phyloP scores from a whole-genome alignment of 2,329 filamentous ascomycete species.

The Neofusicoccum kwambonambiense region DNA sequence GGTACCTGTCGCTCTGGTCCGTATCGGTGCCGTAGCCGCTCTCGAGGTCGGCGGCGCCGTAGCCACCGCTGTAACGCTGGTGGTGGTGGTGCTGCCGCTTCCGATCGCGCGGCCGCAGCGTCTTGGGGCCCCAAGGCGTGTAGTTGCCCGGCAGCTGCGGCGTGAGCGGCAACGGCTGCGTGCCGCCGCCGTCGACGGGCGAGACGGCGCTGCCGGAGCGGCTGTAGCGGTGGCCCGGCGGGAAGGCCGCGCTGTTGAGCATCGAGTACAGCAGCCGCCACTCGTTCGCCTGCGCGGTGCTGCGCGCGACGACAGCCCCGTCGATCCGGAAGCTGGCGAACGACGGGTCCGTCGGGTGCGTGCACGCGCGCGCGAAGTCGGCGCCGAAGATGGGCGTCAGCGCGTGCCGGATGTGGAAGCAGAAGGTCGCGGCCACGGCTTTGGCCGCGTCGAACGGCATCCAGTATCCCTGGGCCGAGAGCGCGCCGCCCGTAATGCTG shows the following conservation, averaged over 20 bases:
- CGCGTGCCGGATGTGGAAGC: slow-evolving; percentile 76
- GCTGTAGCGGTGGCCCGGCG: not conserved
- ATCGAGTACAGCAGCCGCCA: slow-evolving; percentile 27
- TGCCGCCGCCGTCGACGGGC: not conserved
- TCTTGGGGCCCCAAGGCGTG: slow-evolving; percentile 19
- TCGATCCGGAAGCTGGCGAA: slow-evolving; percentile 54
- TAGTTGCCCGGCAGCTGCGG: not conserved
- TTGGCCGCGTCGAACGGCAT: slow-evolving; percentile 86
- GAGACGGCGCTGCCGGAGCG: not conserved
- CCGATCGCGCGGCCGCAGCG: slow-evolving; percentile 24
- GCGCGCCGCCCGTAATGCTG: slow-evolving; percentile 89
- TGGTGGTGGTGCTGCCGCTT: not conserved
- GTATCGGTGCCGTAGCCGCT: slow-evolving; percentile 46
- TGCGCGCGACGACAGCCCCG: slow-evolving; percentile 36
- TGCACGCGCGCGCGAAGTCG: slow-evolving; percentile 72
- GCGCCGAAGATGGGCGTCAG: slow-evolving; percentile 88
- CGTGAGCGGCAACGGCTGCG: no score
- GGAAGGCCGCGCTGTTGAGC: not conserved
- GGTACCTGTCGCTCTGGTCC: slow-evolving; percentile 36
- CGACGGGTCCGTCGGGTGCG: slow-evolving; percentile 59
- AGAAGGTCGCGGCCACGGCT: slow-evolving; percentile 87
- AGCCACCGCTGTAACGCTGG: not conserved
- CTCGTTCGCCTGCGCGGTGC: slow-evolving; percentile 37
- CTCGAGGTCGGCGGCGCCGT: slow-evolving; percentile 27
- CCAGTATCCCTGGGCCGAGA: slow-evolving; percentile 96